Evolutionary conservation across 805 yeast species (phyloP), one percentile per base, ranked within the genome.

Genomic region (Wickerhamomyces sydowiorum): DNA sequence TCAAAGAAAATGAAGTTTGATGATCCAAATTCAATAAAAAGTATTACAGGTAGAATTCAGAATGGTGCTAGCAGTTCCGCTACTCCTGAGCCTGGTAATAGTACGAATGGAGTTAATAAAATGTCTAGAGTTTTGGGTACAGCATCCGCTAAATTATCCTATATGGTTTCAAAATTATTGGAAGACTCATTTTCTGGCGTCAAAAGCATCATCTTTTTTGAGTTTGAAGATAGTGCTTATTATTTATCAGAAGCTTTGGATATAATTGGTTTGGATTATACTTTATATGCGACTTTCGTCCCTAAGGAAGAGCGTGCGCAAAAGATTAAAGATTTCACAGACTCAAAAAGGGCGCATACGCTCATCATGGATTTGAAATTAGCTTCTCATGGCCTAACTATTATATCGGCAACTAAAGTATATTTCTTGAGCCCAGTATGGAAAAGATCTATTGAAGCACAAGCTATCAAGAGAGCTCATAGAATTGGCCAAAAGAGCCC

Each of bases 391-490:
- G 89, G 89, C 0, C 57, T 82, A 34, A 81, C 85, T 0, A 79
- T 82, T 7, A 74, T 78, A 17, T 69, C 80, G 0, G 89, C 89
- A 4, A 79, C 87, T 0, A 66, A 78, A 40, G 85, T 82, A 2
- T 82, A 79, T 52, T 81, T 82, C 54, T 65, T 82, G n/a, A 80
- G 73, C 49, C 88, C 88, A 1, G 81, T 82, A 2, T 82, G 88
- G 89, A 76, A 72, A 47, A 68, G 78, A 42, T 72, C 84, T 0
- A 66, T 77, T 17, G 89, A 82, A 54, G 88, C 88, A 0, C 89
- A 82, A 52, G 88, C 88, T 1, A 80, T 82, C 37, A 81, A 83
- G 49, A 73, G 90, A 64, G 83, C 88, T 0, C 90, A 82, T 60
- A 71, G 89, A 59, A 82, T 82, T 56, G 89, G 90, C 0, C 89